Evolutionary conservation across 116 monocot species (phyloP).

Genomic region (Posidonia oceanica): DNA sequence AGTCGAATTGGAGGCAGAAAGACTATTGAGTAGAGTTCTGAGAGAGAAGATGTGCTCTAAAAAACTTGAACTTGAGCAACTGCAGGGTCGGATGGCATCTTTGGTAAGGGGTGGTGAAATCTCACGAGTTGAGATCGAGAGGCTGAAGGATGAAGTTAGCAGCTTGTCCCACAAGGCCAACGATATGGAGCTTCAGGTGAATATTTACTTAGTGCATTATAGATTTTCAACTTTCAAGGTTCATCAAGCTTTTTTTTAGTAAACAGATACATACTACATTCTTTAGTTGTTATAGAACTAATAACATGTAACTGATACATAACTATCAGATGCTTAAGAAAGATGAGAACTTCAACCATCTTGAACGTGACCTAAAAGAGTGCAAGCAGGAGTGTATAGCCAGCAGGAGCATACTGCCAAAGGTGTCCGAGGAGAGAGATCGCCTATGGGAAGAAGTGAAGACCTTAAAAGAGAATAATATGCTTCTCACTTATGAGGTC

Average conservation of each 20-base stretch:
- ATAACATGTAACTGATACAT: not conserved
- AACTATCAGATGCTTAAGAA: constrained; percentile 42
- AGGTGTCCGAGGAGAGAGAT: constrained; percentile 62
- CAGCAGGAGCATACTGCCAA: constrained; percentile 24
- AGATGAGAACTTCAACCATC: constrained; percentile 47
- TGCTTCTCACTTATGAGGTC: constrained; percentile 46
- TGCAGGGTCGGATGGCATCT: constrained; percentile 47
- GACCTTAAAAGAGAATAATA: constrained; percentile 35
- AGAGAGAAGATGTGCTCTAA: constrained; percentile 56
- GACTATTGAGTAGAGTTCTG: constrained; percentile 38
- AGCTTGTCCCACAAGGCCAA: constrained; percentile 35
- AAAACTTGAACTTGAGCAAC: constrained; percentile 58
- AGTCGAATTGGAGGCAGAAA: constrained; percentile 68
- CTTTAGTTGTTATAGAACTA: not conserved
- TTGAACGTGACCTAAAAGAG: constrained; percentile 48
- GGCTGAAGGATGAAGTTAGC: constrained; percentile 55
- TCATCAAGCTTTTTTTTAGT: too few relatives aligned
- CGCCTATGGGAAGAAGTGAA: constrained; percentile 62
- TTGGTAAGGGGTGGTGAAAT: constrained; percentile 36
- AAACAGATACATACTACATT: too few relatives aligned
- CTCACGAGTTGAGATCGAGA: constrained; percentile 45
- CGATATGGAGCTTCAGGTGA: constrained; percentile 7
- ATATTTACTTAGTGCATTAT: not conserved
- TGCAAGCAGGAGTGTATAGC: constrained; percentile 41
- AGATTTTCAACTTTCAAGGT: too few relatives aligned